Percentiles rank a stretch among this genome's conserved stretches.
These are phyloP conservation scores for Neurospora cerealis DNA, from an alignment of 495 filamentous ascomycete species.

Conservation along the genomic window DNA sequence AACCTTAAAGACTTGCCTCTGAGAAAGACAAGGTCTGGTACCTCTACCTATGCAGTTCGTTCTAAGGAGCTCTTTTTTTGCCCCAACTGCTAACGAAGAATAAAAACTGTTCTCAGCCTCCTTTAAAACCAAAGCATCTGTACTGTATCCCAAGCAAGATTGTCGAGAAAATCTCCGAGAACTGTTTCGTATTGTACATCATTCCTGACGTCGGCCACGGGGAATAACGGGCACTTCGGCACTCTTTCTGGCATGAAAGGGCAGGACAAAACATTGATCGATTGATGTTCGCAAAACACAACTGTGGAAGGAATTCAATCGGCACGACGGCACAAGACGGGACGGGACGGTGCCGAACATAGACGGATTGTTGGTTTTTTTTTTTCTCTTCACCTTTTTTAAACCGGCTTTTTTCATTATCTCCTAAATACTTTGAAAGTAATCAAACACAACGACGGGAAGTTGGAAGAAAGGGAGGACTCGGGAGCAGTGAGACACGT, in stretches of 20 bases:
- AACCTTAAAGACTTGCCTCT: too few relatives aligned
- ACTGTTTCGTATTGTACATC: neutral
- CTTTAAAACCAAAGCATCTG: too few relatives aligned
- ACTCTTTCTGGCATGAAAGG: neutral
- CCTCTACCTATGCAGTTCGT: too few relatives aligned
- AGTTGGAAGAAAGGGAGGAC: neutral
- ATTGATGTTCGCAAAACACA: too few relatives aligned
- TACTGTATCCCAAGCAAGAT: neutral
- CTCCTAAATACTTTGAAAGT: neutral
- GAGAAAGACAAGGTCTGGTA: too few relatives aligned
- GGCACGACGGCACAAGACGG: neutral
- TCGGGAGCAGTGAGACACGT: neutral
- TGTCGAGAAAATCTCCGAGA: neutral
- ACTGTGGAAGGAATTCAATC: neutral
- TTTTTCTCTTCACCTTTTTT: too few relatives aligned
- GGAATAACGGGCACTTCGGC: neutral
- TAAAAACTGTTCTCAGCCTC: too few relatives aligned
- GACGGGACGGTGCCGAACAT: neutral
- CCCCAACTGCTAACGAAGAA: too few relatives aligned
- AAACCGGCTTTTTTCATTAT: too few relatives aligned
- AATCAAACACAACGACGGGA: neutral
- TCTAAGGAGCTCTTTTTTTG: too few relatives aligned
- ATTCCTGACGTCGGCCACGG: neutral
- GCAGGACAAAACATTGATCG: too few relatives aligned
- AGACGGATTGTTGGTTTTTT: neutral